Evolutionary conservation across 192 early-diverging fungal genomes (phyloP), one percentile per base, ranked within the genome.

Genomic region (Mortierella claussenii): DNA sequence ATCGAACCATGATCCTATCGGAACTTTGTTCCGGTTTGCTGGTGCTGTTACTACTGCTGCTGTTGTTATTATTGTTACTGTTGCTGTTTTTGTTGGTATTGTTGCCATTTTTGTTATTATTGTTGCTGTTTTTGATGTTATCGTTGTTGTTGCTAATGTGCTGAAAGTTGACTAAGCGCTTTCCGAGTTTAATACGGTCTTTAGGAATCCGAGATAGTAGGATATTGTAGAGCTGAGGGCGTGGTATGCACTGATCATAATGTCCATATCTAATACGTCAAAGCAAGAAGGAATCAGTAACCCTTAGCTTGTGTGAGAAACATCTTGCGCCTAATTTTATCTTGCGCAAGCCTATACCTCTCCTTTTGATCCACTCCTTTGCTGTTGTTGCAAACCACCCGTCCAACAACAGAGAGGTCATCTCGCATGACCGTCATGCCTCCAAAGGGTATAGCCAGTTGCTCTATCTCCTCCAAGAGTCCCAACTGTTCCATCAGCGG

Each of bases 401-500:
- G 24, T 12, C 55, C 55, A 2, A 68, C 32, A 8, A 50, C 18
- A 5, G 65, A 49, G n/a, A 58, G 33, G 21, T 68, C 55, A 21
- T 58, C 55, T 9, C 55, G 44, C 15, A 50, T 6, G 8, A 68
- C n/a, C 17, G 65, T 59, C 15, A 68, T 36, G 15, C 26, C 27
- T 6, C 33, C 65, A 40, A 68, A 30, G n/a, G 65, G 65, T 43
- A 55, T 49, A 8, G 65, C 34, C 17, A 47, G 46, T n/a, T 37
- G 31, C 10, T 68, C 24, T 33, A 67, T 67, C 32, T 55, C 53
- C 18, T 67, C 45, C 10, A 57, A 28, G 12, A 67, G n/a, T 0
- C 65, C 65, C 46, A 67, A 37, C 26, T 67, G 65, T 40, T 67
- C 65, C 54, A 67, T 50, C 11, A 67, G 26, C 4, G 65, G 65